Evolutionary conservation across 208 protist genomes (phyloP).

Genomic region (Trypanosoma rangeli): DNA sequence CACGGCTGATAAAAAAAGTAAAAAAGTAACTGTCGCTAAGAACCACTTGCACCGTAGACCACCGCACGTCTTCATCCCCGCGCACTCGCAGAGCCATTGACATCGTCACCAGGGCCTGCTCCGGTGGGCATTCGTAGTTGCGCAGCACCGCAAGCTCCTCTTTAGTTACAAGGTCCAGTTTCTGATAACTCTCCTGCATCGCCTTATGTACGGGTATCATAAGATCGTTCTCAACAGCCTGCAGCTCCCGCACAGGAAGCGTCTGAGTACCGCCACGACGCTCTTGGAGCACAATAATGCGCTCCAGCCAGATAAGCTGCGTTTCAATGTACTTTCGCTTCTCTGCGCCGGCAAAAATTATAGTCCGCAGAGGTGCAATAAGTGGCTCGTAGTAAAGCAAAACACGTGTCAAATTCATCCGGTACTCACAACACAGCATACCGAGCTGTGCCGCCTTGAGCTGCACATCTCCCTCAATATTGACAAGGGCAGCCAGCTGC

Average conservation of each 20-base stretch:
- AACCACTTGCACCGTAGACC: slow-evolving; percentile 59
- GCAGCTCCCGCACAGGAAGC: slow-evolving; percentile 46
- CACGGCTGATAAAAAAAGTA: slow-evolving; percentile 68
- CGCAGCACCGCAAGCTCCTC: slow-evolving; percentile 53
- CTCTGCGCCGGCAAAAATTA: slow-evolving; percentile 43
- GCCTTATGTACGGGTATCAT: slow-evolving; percentile 33
- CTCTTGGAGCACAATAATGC: slow-evolving; percentile 58
- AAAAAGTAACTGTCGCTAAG: slow-evolving; percentile 77
- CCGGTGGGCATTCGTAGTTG: slow-evolving; percentile 64
- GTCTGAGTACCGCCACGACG: slow-evolving; percentile 26
- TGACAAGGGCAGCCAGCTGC: slow-evolving; percentile 38
- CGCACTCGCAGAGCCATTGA: slow-evolving; percentile 61
- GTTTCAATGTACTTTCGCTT: slow-evolving; percentile 37
- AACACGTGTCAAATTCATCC: slow-evolving; percentile 51
- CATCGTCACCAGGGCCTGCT: slow-evolving; percentile 66
- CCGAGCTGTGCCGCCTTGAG: slow-evolving; percentile 55
- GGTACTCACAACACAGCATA: slow-evolving; percentile 73
- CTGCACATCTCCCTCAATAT: slow-evolving; percentile 63
- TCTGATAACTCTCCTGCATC: slow-evolving; percentile 52
- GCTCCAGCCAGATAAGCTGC: slow-evolving; percentile 70
- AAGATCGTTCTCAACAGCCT: slow-evolving; percentile 39
- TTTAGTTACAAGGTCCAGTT: slow-evolving; percentile 42
- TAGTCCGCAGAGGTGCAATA: slow-evolving; percentile 41
- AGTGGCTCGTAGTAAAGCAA: slow-evolving; percentile 56
- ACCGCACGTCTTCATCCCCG: slow-evolving; percentile 42